Conservation (phyloP, 2,329 filamentous ascomycete genomes). For the Calonectria pauciramosa region DNA sequence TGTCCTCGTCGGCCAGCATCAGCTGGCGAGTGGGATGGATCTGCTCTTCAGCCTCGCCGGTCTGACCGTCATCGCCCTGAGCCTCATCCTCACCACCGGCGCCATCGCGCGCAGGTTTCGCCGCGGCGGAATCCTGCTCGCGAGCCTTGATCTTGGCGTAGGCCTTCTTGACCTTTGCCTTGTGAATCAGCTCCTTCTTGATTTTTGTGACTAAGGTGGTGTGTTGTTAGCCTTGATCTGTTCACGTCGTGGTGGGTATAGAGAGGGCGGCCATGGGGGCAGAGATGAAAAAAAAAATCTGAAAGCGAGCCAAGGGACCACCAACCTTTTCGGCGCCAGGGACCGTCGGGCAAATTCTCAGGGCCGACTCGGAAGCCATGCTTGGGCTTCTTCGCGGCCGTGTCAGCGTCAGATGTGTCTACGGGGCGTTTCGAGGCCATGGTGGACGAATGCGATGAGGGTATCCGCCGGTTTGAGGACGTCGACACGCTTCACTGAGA, state of each 20-base stretch:
- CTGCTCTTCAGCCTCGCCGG: slow-evolving; percentile 34
- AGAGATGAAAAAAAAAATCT: slow-evolving; percentile 35
- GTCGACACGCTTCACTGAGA: slow-evolving; percentile 31
- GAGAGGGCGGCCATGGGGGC: background rate
- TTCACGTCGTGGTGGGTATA: background rate
- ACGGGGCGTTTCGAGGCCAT: slow-evolving; percentile 53
- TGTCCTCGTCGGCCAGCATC: slow-evolving; percentile 56
- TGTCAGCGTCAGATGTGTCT: slow-evolving; percentile 46
- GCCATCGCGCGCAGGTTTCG: slow-evolving; percentile 40
- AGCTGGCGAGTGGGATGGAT: slow-evolving; percentile 56
- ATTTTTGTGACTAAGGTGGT: slow-evolving; percentile 80
- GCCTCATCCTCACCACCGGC: slow-evolving; percentile 30
- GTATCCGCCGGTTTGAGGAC: slow-evolving; percentile 19
- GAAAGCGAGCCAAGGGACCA: slow-evolving; percentile 32
- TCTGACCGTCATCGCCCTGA: slow-evolving; percentile 34
- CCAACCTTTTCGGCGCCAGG: slow-evolving; percentile 82
- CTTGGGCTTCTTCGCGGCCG: slow-evolving; percentile 64
- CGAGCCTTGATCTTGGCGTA: slow-evolving; percentile 86
- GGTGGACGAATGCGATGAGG: slow-evolving; percentile 13
- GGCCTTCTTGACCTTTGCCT: slow-evolving; percentile 92
- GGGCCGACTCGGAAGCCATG: slow-evolving; percentile 91
- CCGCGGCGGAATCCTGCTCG: slow-evolving; percentile 49
- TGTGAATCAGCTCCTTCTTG: slow-evolving; percentile 89
- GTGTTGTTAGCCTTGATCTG: slow-evolving; percentile 33
- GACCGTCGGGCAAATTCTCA: slow-evolving; percentile 90